phyloP scores from a whole-genome alignment of 2,329 filamentous ascomycete species.

The Blastomyces gilchristii region DNA sequence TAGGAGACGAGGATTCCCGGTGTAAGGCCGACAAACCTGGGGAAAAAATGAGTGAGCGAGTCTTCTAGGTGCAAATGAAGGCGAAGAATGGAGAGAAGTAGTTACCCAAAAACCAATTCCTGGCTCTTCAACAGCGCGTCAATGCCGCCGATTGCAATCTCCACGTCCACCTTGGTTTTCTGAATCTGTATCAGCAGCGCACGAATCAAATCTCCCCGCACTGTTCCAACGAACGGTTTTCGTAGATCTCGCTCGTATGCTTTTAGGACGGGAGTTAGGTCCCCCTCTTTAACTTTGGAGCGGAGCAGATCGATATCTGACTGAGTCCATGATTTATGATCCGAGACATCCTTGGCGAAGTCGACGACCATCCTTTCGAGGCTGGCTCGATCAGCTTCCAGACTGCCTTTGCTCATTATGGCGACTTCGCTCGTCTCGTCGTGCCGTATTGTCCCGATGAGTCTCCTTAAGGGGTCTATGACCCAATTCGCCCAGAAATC shows the following conservation, averaged over 20 bases:
- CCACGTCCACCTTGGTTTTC: conserved; percentile 97
- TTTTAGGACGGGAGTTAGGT: conserved; percentile 79
- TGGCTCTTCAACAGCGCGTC: conserved; percentile 91
- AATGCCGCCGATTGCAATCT: conserved; percentile 91
- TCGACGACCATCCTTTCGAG: conserved; percentile 97
- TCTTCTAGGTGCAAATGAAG: not conserved
- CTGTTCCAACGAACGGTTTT: conserved; percentile 67
- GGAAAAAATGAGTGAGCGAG: not conserved
- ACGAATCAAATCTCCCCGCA: conserved; percentile 77
- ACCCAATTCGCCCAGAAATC: conserved; percentile 99
- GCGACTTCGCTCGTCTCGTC: conserved; percentile 88
- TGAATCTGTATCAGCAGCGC: conserved; percentile 93
- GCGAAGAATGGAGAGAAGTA: conserved; percentile 12
- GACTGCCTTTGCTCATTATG: conserved; percentile 87
- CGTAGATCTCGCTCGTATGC: conserved; percentile 86
- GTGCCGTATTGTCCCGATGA: conserved; percentile 86
- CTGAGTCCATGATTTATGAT: conserved; percentile 50
- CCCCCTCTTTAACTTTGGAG: conserved; percentile 74
- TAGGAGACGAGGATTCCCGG: conserved; percentile 83
- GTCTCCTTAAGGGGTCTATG: conserved; percentile 67
- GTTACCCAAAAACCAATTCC: conserved; percentile 75
- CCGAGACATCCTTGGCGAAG: conserved; percentile 70
- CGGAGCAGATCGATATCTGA: conserved; percentile 64
- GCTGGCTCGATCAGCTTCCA: conserved; percentile 81
- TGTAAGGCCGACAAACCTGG: conserved; percentile 80